These are phyloP conservation scores for Bonia amplexicaulis DNA, from an alignment of 176 grass and related monocot genomes.

Conservation along the genomic window DNA sequence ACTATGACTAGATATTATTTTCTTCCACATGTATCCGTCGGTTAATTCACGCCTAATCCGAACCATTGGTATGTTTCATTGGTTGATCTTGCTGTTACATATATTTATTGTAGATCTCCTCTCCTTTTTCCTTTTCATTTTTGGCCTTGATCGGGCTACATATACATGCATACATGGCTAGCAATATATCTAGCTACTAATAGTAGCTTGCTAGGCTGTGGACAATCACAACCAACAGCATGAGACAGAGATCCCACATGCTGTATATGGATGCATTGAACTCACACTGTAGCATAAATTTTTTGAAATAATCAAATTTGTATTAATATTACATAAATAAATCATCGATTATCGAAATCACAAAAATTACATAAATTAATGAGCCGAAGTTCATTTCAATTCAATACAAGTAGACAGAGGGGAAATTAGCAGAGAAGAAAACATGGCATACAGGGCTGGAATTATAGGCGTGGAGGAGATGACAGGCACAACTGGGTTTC, in stretches of 20 bases:
- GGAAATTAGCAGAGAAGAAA: too few species aligned
- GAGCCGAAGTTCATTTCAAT: too few species aligned
- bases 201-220: neutral
- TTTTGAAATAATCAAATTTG: too few species aligned
- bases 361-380: too few species aligned
- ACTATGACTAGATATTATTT: neutral
- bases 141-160: neutral
- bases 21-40: neutral
- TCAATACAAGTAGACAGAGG: too few species aligned
- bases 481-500: too few species aligned
- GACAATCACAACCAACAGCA: conserved; percentile 29
- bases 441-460: too few species aligned
- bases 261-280: neutral
- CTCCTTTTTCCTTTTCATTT: neutral
- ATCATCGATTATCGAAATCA: too few species aligned
- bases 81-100: neutral
- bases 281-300: conserved; percentile 22
- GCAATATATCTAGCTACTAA: neutral
- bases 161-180: neutral
- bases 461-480: too few species aligned
- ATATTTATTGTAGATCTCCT: neutral
- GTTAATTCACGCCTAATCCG: neutral
- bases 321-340: too few species aligned
- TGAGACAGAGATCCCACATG: conserved; percentile 1
- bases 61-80: neutral